phyloP scores from a whole-genome alignment of 352 stramenopile species.

The Globisporangium megalacanthum region DNA sequence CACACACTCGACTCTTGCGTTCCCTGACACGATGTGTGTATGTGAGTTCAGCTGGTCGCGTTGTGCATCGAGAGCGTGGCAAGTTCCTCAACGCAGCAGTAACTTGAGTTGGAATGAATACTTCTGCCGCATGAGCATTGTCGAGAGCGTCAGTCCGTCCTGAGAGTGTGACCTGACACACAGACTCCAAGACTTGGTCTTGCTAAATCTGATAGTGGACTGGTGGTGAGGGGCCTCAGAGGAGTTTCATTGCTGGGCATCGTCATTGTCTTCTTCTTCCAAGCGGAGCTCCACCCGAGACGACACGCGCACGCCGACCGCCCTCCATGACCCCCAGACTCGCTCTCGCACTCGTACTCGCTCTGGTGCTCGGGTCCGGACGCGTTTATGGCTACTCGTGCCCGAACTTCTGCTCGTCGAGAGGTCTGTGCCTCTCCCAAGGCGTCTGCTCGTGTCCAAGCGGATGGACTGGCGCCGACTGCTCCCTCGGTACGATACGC shows the following conservation, averaged over 20 bases:
- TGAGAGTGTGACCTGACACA: no score
- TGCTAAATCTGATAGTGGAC: no score
- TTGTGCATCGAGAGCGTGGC: constrained; percentile 26
- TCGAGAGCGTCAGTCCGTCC: no score
- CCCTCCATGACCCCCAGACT: no score
- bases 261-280: no score
- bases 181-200: no score
- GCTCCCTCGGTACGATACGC: constrained; percentile 37
- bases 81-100: constrained; percentile 21
- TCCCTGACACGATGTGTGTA: constrained; percentile 1
- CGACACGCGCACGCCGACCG: no score
- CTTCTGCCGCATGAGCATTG: no score
- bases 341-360: neutral
- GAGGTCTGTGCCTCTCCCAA: constrained; percentile 53
- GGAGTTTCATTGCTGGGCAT: no score
- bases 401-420: constrained; percentile 64
- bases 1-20: neutral
- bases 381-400: constrained; percentile 32
- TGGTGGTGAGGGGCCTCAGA: no score
- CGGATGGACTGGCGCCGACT: constrained; percentile 47
- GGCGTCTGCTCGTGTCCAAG: constrained; percentile 50
- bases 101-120: no score
- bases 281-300: no score
- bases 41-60: constrained; percentile 24
- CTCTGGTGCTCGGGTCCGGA: neutral